These are phyloP conservation scores for Cymodocea nodosa DNA, from an alignment of 116 monocot genomes.

Conservation along the genomic window DNA sequence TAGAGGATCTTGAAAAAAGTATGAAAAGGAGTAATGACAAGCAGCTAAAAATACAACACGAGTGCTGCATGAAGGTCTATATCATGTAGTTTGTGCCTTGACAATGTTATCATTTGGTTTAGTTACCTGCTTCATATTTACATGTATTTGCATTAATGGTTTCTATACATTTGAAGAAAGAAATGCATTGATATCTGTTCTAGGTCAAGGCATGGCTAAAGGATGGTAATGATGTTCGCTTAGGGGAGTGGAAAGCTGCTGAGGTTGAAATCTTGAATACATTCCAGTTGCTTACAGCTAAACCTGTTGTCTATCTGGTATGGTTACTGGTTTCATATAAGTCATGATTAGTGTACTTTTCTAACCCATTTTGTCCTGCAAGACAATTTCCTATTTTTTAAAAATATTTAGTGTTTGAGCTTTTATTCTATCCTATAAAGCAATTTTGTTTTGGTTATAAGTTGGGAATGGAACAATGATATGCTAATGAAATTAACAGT, in stretches of 20 bases:
- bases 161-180: no score
- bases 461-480: no score
- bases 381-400: no score
- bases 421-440: no score
- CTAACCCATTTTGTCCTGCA: no score
- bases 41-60: conserved; percentile 88
- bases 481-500: no score
- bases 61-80: conserved; percentile 59
- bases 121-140: no score
- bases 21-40: conserved; percentile 99
- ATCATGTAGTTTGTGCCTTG: neutral
- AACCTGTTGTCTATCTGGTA: conserved; percentile 99
- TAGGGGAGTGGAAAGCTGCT: conserved; percentile 98
- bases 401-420: no score
- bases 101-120: neutral
- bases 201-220: conserved; percentile 71
- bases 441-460: no score
- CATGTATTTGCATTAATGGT: no score
- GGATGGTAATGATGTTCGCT: conserved; percentile 95
- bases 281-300: conserved; percentile 86
- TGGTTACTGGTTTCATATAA: neutral
- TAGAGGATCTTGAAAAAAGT: conserved; percentile 94
- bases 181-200: neutral
- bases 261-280: conserved; percentile 93
- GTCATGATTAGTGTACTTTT: no score